Percentiles rank a stretch among this genome's conserved stretches.
phyloP scores from a whole-genome alignment of 768 basidiomycete species.

The Mycena metata region DNA sequence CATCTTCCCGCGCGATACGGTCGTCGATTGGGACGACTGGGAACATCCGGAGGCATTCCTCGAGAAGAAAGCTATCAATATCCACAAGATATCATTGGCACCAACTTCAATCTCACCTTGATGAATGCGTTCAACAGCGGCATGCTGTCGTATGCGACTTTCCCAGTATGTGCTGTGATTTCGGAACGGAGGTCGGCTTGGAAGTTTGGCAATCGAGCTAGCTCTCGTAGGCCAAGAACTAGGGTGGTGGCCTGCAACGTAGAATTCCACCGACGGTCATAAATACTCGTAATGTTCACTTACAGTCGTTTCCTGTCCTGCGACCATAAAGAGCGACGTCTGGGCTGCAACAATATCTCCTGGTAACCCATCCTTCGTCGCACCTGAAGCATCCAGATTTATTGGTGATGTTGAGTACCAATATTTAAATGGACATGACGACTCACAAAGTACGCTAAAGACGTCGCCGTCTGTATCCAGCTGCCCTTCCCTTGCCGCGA shows the following conservation, averaged over 20 bases:
- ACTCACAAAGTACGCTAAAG: background rate
- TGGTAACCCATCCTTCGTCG: background rate
- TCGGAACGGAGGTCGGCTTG: slow-evolving; percentile 21
- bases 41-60: slow-evolving; percentile 29
- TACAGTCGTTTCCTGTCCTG: slow-evolving; percentile 29
- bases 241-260: slow-evolving; percentile 14
- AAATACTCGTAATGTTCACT: background rate
- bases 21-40: slow-evolving; percentile 21
- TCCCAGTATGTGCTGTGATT: background rate
- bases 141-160: slow-evolving; percentile 7
- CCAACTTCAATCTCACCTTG: slow-evolving; percentile 12
- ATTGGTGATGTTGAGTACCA: background rate
- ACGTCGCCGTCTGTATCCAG: background rate
- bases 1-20: slow-evolving; percentile 9
- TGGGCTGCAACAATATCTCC: slow-evolving; percentile 5
- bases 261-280: too few relatives aligned
- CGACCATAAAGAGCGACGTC: slow-evolving; percentile 5
- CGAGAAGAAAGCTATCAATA: background rate
- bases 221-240: slow-evolving; percentile 9
- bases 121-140: slow-evolving; percentile 31
- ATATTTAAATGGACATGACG: too few relatives aligned
- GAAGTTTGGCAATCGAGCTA: slow-evolving; percentile 18
- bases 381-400: slow-evolving; percentile 13
- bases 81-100: background rate
- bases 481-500: background rate